phyloP scores from a whole-genome alignment of 148 eudicot genomes.

The Linanthus parryae region DNA sequence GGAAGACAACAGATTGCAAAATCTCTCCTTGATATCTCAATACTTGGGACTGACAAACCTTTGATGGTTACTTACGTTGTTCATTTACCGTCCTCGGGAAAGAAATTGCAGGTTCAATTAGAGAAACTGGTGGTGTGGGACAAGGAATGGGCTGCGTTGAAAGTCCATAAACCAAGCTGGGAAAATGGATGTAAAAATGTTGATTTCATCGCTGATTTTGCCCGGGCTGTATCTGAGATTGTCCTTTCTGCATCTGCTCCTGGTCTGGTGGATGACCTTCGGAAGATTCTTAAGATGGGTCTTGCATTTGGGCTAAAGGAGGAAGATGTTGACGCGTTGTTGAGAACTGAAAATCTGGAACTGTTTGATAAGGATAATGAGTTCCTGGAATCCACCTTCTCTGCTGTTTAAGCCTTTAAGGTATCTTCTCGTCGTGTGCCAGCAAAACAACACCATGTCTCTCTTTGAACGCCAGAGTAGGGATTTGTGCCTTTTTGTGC shows the following conservation, averaged over 20 bases:
- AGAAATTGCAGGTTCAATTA: conserved; percentile 22
- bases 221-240: conserved; percentile 51
- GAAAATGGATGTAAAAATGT: conserved; percentile 22
- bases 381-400: conserved; percentile 37
- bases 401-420: conserved; percentile 22
- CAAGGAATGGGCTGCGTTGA: conserved; percentile 22
- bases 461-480: too few species aligned
- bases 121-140: conserved; percentile 53
- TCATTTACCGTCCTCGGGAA: conserved; percentile 32
- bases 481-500: too few species aligned
- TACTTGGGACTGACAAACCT: conserved; percentile 11
- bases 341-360: conserved; percentile 57
- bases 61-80: conserved; percentile 28
- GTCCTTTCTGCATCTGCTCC: conserved; percentile 52
- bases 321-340: conserved; percentile 38
- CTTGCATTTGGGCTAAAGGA: conserved; percentile 41
- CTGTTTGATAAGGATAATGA: conserved; percentile 42
- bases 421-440: too few species aligned
- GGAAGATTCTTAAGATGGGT: conserved; percentile 50
- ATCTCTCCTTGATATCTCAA: conserved; percentile 5
- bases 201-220: conserved; percentile 42
- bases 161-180: conserved; percentile 32
- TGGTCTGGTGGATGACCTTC: conserved; percentile 24
- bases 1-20: conserved; percentile 8
- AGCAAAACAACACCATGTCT: too few species aligned